Evolutionary conservation across 345 rosid species (phyloP).

Genomic region (Citrus hindsii): DNA sequence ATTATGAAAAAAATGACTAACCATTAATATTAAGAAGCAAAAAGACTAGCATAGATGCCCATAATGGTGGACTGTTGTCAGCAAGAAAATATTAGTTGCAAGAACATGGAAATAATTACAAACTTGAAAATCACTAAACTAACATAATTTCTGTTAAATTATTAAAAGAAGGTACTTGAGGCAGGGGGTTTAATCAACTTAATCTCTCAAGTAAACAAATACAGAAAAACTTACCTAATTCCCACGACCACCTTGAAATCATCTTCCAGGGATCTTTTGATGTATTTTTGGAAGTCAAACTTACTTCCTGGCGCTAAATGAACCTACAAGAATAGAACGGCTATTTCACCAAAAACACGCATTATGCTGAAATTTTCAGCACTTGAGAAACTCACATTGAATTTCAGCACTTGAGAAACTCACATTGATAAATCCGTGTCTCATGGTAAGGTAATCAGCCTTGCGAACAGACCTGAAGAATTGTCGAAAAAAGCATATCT

Average conservation of each 20-base stretch:
- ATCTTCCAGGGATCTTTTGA: constrained; percentile 85
- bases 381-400: constrained; percentile 44
- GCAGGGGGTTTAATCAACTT: background rate
- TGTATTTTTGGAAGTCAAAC: constrained; percentile 90
- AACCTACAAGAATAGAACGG: constrained; percentile 43
- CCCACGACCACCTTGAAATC: constrained; percentile 97
- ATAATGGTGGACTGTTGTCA: constrained; percentile 61
- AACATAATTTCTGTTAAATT: too few relatives aligned
- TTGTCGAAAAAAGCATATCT: constrained; percentile 88
- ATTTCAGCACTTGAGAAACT: constrained; percentile 22
- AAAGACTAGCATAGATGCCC: constrained; percentile 75
- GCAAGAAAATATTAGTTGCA: constrained; percentile 12
- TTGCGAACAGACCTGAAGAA: constrained; percentile 70
- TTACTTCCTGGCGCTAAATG: constrained; percentile 83
- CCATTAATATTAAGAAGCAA: constrained; percentile 78
- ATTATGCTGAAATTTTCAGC: background rate
- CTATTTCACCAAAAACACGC: constrained; percentile 1
- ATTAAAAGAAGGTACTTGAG: background rate
- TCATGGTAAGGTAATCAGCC: constrained; percentile 83
- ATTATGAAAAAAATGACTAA: constrained; percentile 24
- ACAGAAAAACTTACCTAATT: constrained; percentile 50
- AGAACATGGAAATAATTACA: background rate
- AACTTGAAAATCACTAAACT: background rate
- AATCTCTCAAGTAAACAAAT: background rate
- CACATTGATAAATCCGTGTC: constrained; percentile 82